Percentiles rank a stretch among this genome's conserved stretches.
These are phyloP conservation scores for Lactarius indigo DNA, from an alignment of 768 basidiomycete genomes.

Conservation along the genomic window DNA sequence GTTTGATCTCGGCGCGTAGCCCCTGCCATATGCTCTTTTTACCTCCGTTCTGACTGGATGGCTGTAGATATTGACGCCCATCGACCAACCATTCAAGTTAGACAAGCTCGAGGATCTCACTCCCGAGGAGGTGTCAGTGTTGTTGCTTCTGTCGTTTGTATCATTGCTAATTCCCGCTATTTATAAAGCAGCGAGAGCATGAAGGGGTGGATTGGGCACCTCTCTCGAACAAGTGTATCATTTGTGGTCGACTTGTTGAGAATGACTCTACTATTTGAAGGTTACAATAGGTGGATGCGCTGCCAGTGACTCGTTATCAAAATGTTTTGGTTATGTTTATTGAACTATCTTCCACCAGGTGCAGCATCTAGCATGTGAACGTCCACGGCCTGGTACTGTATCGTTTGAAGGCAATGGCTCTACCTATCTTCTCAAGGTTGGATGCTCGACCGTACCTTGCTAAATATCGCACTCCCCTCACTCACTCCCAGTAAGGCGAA, in stretches of 20 bases:
- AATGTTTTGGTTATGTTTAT: not conserved
- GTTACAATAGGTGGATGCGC: not conserved
- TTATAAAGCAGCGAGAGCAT: slow-evolving; percentile 74
- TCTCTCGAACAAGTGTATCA: slow-evolving; percentile 88
- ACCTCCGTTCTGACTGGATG: slow-evolving; percentile 11
- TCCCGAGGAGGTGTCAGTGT: slow-evolving; percentile 74
- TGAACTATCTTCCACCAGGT: not conserved
- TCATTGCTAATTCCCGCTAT: not conserved
- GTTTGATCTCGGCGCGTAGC: slow-evolving; percentile 73
- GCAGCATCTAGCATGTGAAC: not conserved
- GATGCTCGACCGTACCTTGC: no score
- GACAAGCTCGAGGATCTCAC: slow-evolving; percentile 80
- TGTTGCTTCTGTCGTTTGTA: not conserved
- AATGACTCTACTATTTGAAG: slow-evolving; percentile 41
- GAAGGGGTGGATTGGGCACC: slow-evolving; percentile 94
- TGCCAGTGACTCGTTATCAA: not conserved
- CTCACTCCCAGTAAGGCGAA: no score
- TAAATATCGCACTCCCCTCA: no score
- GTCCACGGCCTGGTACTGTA: no score
- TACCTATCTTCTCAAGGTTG: no score
- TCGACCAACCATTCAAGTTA: slow-evolving; percentile 82
- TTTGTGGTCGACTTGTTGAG: slow-evolving; percentile 86
- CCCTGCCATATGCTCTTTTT: not conserved
- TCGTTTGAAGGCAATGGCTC: no score
- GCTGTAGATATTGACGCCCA: slow-evolving; percentile 79